Base-by-base conservation (phyloP, 148 eudicot species). In the Silene conica region DNA sequence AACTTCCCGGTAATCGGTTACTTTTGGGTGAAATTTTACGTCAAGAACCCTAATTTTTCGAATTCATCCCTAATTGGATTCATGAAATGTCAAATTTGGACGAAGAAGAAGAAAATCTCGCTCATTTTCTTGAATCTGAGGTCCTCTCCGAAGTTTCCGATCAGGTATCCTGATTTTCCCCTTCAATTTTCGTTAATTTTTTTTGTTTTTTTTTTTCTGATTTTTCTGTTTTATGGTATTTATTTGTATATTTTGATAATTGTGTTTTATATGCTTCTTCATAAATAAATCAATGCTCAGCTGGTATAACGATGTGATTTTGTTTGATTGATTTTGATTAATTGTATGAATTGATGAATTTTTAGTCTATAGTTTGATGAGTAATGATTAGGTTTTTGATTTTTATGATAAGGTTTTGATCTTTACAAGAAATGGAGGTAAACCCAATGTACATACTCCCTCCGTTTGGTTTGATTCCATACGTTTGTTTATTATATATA, bases 51-150 rank as follows among this genome's bases (percentile, higher is more conserved):
- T 73, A 73, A 73, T 73, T 25, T 21, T 0, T 11, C 2, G 3
- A 12, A 41, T 16, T 3, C 2, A 8, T 50, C 55, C 18, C 55
- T 50, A 23, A 5, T 20, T 41, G 15, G 41, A 21, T 9, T 3
- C 1, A 11, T 41, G 57, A 26, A 16, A 87, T 87, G 92, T 72
- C 87, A 8, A 34, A 76, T 54, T 87, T 85, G 20, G 92, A 92
- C 41, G 97, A 90, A 55, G 98, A 95, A 58, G 97, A 89, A 59
- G 96, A 83, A 78, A 64, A 43, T 77, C 96, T 95, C 54, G 99
- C 96, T 41, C 87, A 86, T 13, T 95, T 89, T 67, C 93, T 95
- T 68, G 98, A 94, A 87, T 87, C 90, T 52, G 99, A 95, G 76
- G 81, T 92, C 72, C 91, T 94, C 45, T 87, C 92, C 25, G 86